phyloP scores from a whole-genome alignment of 805 yeast species.

The Clavispora santaluciae region DNA sequence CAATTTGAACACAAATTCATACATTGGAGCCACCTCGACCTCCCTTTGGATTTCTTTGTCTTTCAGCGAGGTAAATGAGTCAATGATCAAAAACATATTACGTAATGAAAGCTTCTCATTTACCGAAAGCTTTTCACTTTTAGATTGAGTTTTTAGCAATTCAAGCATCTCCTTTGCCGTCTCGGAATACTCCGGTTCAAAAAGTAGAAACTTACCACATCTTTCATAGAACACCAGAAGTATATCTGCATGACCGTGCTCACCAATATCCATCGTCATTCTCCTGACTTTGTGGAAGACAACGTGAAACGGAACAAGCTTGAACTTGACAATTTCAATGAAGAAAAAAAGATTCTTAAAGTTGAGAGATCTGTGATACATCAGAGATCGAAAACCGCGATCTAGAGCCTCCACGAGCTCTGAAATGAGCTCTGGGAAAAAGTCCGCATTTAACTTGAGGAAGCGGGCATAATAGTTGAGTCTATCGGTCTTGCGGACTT shows the following conservation, averaged over 20 bases:
- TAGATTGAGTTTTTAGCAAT: constrained; percentile 47
- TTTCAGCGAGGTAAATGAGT: constrained; percentile 32
- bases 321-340: constrained; percentile 73
- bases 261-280: constrained; percentile 47
- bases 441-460: constrained; percentile 51
- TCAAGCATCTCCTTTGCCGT: constrained; percentile 62
- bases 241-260: constrained; percentile 61
- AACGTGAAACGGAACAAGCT: constrained; percentile 63
- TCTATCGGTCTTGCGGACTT: constrained; percentile 42
- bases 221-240: constrained; percentile 67
- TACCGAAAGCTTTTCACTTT: constrained; percentile 44
- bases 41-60: background rate
- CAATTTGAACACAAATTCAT: constrained; percentile 13
- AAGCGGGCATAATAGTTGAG: constrained; percentile 59
- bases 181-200: constrained; percentile 50
- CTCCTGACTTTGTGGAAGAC: constrained; percentile 68
- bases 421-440: constrained; percentile 46
- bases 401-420: constrained; percentile 55
- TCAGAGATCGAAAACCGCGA: constrained; percentile 54
- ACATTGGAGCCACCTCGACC: constrained; percentile 1
- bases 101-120: constrained; percentile 57
- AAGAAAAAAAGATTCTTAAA: constrained; percentile 59
- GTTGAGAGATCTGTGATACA: constrained; percentile 47
- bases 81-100: constrained; percentile 48
- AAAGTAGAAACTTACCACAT: constrained; percentile 61